Evolutionary conservation across 2,329 filamentous ascomycete species (phyloP), one percentile per base, ranked within the genome.

Genomic region (Nemania sp.): DNA sequence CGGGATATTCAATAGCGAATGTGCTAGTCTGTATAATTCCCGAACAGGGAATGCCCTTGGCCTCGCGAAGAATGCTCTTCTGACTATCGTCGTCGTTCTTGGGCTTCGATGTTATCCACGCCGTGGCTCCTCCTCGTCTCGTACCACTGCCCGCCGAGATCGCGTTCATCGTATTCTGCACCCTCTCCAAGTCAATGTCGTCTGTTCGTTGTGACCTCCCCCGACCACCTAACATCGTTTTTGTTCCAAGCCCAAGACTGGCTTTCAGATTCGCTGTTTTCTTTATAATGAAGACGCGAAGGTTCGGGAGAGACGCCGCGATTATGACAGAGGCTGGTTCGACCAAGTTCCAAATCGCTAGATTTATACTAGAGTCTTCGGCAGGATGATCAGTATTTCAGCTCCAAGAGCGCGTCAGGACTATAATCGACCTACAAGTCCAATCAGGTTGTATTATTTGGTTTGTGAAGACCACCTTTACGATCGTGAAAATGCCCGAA

Each of bases 301-400:
- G 30, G 28, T 52, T 59, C 7, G 56, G 56, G 26, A 59, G 31
- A 12, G 56, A 56, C 4, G 52, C 49, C 5, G 56, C 56, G 15
- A 59, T 59, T 19, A 59, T 56, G 44, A 49, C 49, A 3, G 52
- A 49, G 8, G 48, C 40, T 3, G 56, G 56, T 14, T 59, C 56
- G 15, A 52, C 45, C 39, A 52, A 43, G 20, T 56, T 56, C 52
- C 52, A 59, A 3, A 59, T 53, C 9, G 52, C 20, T 15, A 59
- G 48, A 12, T 43, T 39, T 17, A 23, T 14, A n/a, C 49, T 55
- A 12, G 48, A 24, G 24, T 52, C 56, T 59, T 31, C 31, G 37
- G 40, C 1, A 4, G 5, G 19, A 23, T 14, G 2, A 33, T 59
- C 17, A 59, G 52, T 20, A 6, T 6, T 8, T 19, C 19, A 5